Conservation (phyloP, 805 yeast species). For the Candida wancherniae region DNA sequence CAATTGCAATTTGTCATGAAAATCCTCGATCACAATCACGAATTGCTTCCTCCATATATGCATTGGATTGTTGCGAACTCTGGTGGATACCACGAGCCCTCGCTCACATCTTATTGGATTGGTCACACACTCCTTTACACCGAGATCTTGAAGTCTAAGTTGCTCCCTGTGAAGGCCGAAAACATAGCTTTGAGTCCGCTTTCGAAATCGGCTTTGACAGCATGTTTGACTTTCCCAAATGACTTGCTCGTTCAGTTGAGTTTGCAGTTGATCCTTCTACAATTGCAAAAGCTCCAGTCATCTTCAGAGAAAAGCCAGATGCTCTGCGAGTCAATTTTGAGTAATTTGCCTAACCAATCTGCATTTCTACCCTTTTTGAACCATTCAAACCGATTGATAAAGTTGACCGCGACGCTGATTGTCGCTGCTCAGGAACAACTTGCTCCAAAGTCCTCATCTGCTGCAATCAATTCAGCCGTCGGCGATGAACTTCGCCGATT, state of each 20-base stretch:
- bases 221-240: conserved; percentile 45
- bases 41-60: conserved; percentile 68
- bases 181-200: conserved; percentile 61
- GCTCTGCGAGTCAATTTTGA: conserved; percentile 23
- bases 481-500: conserved; percentile 5
- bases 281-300: conserved; percentile 40
- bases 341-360: conserved; percentile 38
- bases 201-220: conserved; percentile 51
- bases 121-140: conserved; percentile 63
- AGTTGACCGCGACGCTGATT: conserved; percentile 44
- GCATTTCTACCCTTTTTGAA: conserved; percentile 42
- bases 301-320: conserved; percentile 17
- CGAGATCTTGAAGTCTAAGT: conserved; percentile 49
- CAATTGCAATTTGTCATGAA: conserved; percentile 54
- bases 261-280: conserved; percentile 57
- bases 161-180: conserved; percentile 50
- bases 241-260: conserved; percentile 58
- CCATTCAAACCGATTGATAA: conserved; percentile 41
- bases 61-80: conserved; percentile 48
- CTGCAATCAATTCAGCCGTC: conserved; percentile 12
- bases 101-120: conserved; percentile 75
- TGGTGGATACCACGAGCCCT: conserved; percentile 75
- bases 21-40: conserved; percentile 55
- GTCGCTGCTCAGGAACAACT: conserved; percentile 29
- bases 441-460: conserved; percentile 18